phyloP scores from a whole-genome alignment of 768 basidiomycete species.

The Tricholoma matsutake region DNA sequence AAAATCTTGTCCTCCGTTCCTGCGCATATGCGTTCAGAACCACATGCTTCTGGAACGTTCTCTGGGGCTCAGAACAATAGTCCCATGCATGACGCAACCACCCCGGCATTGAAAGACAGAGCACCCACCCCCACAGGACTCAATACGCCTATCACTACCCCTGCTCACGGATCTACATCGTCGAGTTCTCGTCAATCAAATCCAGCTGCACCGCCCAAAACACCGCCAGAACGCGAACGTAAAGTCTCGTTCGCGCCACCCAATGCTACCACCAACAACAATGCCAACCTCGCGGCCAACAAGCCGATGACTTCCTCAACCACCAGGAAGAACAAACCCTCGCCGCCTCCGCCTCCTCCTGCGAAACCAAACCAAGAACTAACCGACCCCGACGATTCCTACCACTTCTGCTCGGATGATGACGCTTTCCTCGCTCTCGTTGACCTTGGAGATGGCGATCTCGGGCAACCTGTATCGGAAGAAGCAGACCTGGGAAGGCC shows the following conservation, averaged over 20 bases:
- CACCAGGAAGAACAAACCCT: neutral
- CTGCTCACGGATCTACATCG: constrained; percentile 10
- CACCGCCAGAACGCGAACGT: neutral
- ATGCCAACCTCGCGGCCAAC: neutral
- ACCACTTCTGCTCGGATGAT: constrained; percentile 60
- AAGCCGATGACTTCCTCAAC: neutral
- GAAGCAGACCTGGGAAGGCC: constrained; percentile 42
- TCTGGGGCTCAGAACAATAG: neutral
- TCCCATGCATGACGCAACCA: constrained; percentile 5
- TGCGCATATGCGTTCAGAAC: constrained; percentile 34
- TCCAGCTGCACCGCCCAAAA: neutral
- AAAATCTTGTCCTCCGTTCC: constrained; percentile 36
- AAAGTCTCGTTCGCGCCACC: neutral
- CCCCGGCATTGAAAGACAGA: constrained; percentile 2
- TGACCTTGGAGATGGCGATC: constrained; percentile 47
- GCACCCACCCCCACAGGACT: constrained; percentile 16
- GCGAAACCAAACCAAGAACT: constrained; percentile 5
- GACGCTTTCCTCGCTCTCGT: constrained; percentile 60
- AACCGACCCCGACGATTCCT: constrained; percentile 35
- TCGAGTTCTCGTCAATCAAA: neutral
- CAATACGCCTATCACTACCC: constrained; percentile 35
- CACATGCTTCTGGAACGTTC: constrained; percentile 12
- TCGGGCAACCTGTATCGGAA: constrained; percentile 40
- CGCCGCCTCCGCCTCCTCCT: neutral
- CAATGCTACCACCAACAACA: neutral